A percentile compares a stretch with the other conserved stretches of the same genome.
phyloP scores from a whole-genome alignment of 176 grass and related monocot species.

The Pontederia paniculata region DNA sequence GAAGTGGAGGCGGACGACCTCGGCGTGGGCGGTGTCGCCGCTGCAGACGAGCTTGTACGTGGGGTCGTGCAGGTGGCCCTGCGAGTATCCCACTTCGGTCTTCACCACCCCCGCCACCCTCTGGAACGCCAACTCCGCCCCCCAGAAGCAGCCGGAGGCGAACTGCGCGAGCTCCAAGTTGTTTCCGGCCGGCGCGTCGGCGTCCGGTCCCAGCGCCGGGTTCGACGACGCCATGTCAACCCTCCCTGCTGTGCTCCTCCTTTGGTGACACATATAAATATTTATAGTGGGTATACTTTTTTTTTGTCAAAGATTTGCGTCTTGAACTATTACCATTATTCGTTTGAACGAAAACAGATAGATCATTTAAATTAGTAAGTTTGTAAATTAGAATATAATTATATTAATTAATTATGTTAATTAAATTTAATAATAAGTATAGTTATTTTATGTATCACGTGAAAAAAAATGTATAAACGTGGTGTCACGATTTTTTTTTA shows the following conservation, averaged over 20 bases:
- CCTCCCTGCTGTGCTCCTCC: background rate
- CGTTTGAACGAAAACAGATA: too few species aligned
- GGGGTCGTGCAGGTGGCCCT: constrained; percentile 49
- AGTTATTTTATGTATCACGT: too few species aligned
- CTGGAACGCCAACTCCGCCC: constrained; percentile 82
- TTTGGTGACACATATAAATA: too few species aligned
- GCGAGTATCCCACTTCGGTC: constrained; percentile 83
- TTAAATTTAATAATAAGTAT: too few species aligned
- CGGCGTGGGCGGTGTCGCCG: constrained; percentile 51
- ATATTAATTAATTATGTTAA: too few species aligned
- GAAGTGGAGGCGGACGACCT: constrained; percentile 77
- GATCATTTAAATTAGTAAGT: too few species aligned
- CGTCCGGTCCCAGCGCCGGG: constrained; percentile 40
- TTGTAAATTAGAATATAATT: too few species aligned
- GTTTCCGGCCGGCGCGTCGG: constrained; percentile 33
- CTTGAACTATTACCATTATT: too few species aligned
- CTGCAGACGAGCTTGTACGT: constrained; percentile 58
- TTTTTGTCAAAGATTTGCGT: too few species aligned
- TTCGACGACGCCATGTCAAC: background rate
- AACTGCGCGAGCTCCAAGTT: constrained; percentile 67
- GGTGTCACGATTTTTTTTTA: too few species aligned
- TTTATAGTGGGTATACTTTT: too few species aligned
- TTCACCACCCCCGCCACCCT: constrained; percentile 64
- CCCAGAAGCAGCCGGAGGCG: constrained; percentile 92
- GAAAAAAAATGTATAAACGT: too few species aligned